These are phyloP conservation scores for Boletus edulis DNA, from an alignment of 768 basidiomycete species.

Conservation along the genomic window DNA sequence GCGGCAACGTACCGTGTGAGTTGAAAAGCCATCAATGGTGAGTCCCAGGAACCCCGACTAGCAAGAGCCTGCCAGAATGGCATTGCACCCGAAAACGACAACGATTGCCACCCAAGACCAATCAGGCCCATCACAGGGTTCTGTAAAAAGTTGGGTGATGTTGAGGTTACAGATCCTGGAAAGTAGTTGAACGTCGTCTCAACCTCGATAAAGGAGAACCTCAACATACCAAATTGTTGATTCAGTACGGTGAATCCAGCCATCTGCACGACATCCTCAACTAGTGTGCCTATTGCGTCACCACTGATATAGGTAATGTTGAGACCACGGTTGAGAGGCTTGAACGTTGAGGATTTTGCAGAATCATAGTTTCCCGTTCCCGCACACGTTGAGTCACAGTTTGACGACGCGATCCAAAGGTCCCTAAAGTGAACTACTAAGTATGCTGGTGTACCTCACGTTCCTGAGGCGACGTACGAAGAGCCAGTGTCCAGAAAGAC, in stretches of 20 bases:
- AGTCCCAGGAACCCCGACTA: conserved; percentile 38
- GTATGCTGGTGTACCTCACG: background rate
- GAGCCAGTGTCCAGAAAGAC: conserved; percentile 54
- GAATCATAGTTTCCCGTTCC: conserved; percentile 35
- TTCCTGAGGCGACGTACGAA: conserved; percentile 22
- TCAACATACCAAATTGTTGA: conserved; percentile 55
- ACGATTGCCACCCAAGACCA: conserved; percentile 64
- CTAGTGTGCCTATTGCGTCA: conserved; percentile 43
- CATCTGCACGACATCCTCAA: conserved; percentile 67
- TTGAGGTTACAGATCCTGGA: conserved; percentile 29
- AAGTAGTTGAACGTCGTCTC: conserved; percentile 32
- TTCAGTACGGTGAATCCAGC: conserved; percentile 55
- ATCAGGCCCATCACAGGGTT: conserved; percentile 64
- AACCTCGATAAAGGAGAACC: background rate
- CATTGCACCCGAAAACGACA: conserved; percentile 53
- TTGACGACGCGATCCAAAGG: conserved; percentile 46
- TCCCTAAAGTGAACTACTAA: conserved; percentile 36
- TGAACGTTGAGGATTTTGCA: conserved; percentile 36
- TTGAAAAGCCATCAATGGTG: conserved; percentile 64
- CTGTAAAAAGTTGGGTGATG: conserved; percentile 40
- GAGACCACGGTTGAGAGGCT: conserved; percentile 33
- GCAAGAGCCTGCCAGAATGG: conserved; percentile 71
- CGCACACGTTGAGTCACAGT: conserved; percentile 30
- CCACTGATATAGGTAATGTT: conserved; percentile 47
- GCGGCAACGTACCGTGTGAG: conserved; percentile 44